Evolutionary conservation across 371 early-diverging fungal species (phyloP), one percentile per base, ranked within the genome.

Genomic region (Fennellomyces sp.): DNA sequence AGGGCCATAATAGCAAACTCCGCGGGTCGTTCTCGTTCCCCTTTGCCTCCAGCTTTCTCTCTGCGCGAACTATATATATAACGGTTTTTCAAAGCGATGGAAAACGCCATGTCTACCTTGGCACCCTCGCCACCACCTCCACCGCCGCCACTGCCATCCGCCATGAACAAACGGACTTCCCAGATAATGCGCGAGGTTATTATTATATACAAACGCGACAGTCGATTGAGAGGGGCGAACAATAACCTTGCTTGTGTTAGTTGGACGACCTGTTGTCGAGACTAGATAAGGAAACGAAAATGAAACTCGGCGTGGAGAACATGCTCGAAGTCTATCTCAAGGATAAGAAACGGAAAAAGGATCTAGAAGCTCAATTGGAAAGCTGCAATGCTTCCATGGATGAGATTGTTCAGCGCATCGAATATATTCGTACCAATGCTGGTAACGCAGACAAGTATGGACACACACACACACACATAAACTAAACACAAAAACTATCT

Each of bases 361-460:
- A 82, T 30, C 67, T 85, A 33, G 84, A 83, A 65, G 57, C 66
- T 5, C 73, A 84, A 60, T 58, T 86, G 30, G 78, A 76, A 53
- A 65, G 31, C 4, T 79, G 69, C 21, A 73, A 71, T 52, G 53
- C 54, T 19, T 69, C 76, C 36, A 86, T 86, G 41, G 75, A 75
- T 23, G 50, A 69, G 15, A 73, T 76, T 17, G 77, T 66, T 5
- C 73, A 83, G 53, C 68, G 70, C 31, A 74, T 83, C 15, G 86
- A 85, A 51, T 47, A 65, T 12, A 67, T 80, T 27, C 58, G 81
- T 29, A 69, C 67, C 8, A 65, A 65, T 31, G 65, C 70, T 56
- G 77, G 76, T 74, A 76, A 50, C 41, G 0, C 2, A 29, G 13
- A 52, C 10, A 17, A 17, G 10, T 31, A 12, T 29, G 6, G 35